These are phyloP conservation scores for Sclerotinia glacialis DNA, from an alignment of 2,329 filamentous ascomycete genomes.

Conservation along the genomic window DNA sequence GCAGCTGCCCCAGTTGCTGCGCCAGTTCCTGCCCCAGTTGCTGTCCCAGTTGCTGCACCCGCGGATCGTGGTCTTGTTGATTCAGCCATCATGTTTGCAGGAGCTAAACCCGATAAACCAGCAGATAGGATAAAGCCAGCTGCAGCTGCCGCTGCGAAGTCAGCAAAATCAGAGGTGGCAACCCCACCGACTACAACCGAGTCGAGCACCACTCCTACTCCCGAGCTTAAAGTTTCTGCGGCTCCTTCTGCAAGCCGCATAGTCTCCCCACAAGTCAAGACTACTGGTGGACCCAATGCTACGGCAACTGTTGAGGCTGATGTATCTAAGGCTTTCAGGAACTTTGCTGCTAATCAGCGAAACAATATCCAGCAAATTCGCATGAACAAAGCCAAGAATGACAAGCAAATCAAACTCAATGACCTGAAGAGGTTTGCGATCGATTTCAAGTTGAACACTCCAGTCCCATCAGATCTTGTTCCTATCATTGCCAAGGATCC, in stretches of 20 bases:
- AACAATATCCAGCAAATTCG: slow-evolving; percentile 56
- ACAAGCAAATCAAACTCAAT: slow-evolving; percentile 89
- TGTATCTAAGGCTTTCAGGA: slow-evolving; percentile 61
- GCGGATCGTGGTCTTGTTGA: slow-evolving; percentile 58
- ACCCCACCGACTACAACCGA: slow-evolving; percentile 37
- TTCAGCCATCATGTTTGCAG: slow-evolving; percentile 87
- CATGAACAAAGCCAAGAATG: slow-evolving; percentile 59
- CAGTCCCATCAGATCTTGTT: slow-evolving; percentile 86
- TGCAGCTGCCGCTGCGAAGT: slow-evolving; percentile 32
- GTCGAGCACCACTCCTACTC: slow-evolving; percentile 30
- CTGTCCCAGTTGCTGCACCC: background rate
- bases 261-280: slow-evolving; percentile 35
- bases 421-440: slow-evolving; percentile 94
- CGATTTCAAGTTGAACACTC: slow-evolving; percentile 91
- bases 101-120: slow-evolving; percentile 49
- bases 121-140: slow-evolving; percentile 33
- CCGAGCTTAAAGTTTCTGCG: slow-evolving; percentile 33
- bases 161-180: slow-evolving; percentile 31
- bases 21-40: background rate
- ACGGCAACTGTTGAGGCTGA: slow-evolving; percentile 61
- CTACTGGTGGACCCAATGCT: slow-evolving; percentile 48
- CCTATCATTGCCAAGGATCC: slow-evolving; percentile 96
- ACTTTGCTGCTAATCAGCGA: slow-evolving; percentile 58
- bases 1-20: background rate
- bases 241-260: slow-evolving; percentile 40